Percentiles rank a stretch among this genome's conserved stretches.
Conservation (phyloP, 768 basidiomycete species). For the Tulasnella sp. region DNA sequence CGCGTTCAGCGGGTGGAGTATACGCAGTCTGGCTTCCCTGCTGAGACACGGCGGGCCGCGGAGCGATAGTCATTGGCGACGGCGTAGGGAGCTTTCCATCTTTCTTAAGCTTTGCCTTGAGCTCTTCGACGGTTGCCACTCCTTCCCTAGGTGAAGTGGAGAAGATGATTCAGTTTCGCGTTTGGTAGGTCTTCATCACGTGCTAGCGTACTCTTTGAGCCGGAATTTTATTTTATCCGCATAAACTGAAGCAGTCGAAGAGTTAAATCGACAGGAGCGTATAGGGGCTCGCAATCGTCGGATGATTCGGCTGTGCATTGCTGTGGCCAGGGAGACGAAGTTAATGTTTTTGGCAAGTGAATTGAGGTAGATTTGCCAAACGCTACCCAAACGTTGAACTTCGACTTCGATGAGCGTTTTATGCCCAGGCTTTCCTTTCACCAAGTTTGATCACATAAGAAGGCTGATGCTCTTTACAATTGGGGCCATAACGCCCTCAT, state of each 20-base stretch:
- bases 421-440: too few relatives aligned
- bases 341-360: too few relatives aligned
- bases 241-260: conserved; percentile 31
- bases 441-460: too few relatives aligned
- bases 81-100: conserved; percentile 16
- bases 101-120: conserved; percentile 28
- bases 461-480: too few relatives aligned
- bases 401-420: too few relatives aligned
- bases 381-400: too few relatives aligned
- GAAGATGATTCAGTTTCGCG: not conserved
- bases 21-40: conserved; percentile 26
- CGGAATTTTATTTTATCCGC: conserved; percentile 54
- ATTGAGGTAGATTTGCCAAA: too few relatives aligned
- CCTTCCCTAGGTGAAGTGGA: conserved; percentile 30
- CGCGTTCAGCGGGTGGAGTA: conserved; percentile 27
- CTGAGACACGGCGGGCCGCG: conserved; percentile 29
- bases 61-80: conserved; percentile 27
- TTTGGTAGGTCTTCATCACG: conserved; percentile 19
- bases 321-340: too few relatives aligned
- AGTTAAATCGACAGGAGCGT: not conserved
- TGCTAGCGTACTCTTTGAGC: conserved; percentile 49
- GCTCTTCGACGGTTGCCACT: conserved; percentile 30
- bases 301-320: too few relatives aligned
- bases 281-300: too few relatives aligned
- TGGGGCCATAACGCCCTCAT: too few relatives aligned